phyloP scores from a whole-genome alignment of 2,329 filamentous ascomycete species.

The Triangularia verruculosa region DNA sequence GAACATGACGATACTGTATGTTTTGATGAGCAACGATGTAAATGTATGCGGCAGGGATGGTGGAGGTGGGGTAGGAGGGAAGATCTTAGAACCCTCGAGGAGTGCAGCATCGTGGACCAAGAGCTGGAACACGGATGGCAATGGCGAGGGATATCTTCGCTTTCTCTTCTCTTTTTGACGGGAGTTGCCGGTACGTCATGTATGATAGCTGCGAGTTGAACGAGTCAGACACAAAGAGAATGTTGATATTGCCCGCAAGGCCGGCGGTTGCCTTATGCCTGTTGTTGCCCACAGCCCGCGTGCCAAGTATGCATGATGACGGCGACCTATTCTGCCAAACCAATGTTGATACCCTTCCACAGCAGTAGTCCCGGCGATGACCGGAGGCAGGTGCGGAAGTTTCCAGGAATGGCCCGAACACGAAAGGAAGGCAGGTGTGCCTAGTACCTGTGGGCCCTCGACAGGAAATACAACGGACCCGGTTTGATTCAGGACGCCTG shows the following conservation, averaged over 20 bases:
- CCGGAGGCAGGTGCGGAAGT: too few species aligned
- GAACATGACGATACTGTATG: background rate
- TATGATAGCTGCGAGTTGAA: background rate
- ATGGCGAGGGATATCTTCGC: background rate
- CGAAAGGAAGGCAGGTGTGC: too few species aligned
- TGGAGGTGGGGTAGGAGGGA: background rate
- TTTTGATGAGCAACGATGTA: background rate
- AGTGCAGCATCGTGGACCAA: constrained; percentile 35
- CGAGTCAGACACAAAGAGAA: background rate
- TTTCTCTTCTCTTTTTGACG: constrained; percentile 11
- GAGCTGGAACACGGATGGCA: constrained; percentile 38
- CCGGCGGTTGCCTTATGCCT: background rate
- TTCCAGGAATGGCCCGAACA: too few species aligned
- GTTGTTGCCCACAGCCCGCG: background rate
- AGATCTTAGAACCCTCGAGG: background rate
- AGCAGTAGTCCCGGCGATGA: too few species aligned
- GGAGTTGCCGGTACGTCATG: background rate
- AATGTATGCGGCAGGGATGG: constrained; percentile 1
- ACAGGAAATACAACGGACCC: background rate
- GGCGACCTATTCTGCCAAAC: too few species aligned
- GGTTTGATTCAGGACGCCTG: background rate
- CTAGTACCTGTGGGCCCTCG: background rate
- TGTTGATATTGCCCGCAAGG: background rate
- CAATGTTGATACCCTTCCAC: too few species aligned
- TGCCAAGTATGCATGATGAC: background rate